Base-by-base conservation (phyloP, 2,329 filamentous ascomycete species). In the Spiromastix sp. region DNA sequence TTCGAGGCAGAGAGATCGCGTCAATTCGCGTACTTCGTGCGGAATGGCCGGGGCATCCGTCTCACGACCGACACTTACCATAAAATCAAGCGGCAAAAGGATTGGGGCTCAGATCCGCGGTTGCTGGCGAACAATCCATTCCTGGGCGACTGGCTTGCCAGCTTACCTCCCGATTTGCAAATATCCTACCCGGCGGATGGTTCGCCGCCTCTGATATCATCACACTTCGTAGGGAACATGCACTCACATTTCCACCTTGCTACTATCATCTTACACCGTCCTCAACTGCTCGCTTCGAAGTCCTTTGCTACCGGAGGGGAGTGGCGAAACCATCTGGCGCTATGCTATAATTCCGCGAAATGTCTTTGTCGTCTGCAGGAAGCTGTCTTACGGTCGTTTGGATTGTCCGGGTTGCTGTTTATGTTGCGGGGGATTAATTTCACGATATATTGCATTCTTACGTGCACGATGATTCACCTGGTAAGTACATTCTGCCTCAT, bases 371-470 rank as follows among this genome's bases (percentile, higher is more conserved):
- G 83, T 40, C 60, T 95, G 4, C 86, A 95, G 52, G 89, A 96
- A 60, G 80, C 80, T 2, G 76, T 93, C 22, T 53, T 93, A 39
- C 72, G 80, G 36, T 72, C 74, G 0, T 93, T 79, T 56, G 85
- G 86, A 2, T 65, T 94, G 41, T 74, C 74, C 11, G 89, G 87
- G 1, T 67, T 96, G 11, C 71, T 91, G 48, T 93, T 81, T 61
- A 95, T 95, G 89, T 81, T 89, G 51, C 74, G 89, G 46, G 89
- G 89, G 25, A 86, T 93, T 55, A 94, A 87, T 59, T 96, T 94
- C 51, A 85, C 85, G 4, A 85, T 96, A n/a, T 96, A 96, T 52
- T 78, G 80, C 37, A 77, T 94, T 17, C 65, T 96, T 30, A 91
- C 85, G 1, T 94, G 87, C 64, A 87, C 89, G 16, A 87, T 95